Evolutionary conservation across 2,329 filamentous ascomycete species (phyloP), one percentile per base, ranked within the genome.

Genomic region (Diaporthe aspalathi): DNA sequence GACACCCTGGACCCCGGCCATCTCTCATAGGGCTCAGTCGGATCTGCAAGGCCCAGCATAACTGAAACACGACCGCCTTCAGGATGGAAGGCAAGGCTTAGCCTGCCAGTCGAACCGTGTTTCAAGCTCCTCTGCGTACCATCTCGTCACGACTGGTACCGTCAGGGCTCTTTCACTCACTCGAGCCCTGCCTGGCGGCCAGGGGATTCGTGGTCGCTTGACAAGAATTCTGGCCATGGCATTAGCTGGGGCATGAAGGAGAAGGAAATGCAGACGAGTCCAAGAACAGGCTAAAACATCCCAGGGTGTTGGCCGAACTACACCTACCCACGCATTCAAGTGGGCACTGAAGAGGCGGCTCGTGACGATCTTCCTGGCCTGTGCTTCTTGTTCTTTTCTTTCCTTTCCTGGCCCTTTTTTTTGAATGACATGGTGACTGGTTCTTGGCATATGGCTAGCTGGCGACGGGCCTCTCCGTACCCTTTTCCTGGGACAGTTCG

Each of bases 231-330:
- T 12, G 32, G 22, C 29, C 35, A 49, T 29, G 40, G 27, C 52
- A 14, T 11, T 38, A 29, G 66, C 38, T 68, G 52, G 40, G 53
- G 38, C 52, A 24, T 60, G 29, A n/a, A 20, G 27, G 24, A 38
- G 29, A n/a, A 20, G 24, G 22, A 38, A 27, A 45, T 20, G 40
- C 43, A 32, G n/a, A 45, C 20, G 38, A 57, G 66, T 47, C 52
- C 38, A 68, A 45, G 38, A 56, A 17, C 27, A 68, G 66, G 66
- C 66, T 68, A 68, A 68, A 68, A 68, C 66, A 60, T 68, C 53
- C 66, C 66, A 54, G 50, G 47, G 35, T 54, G 38, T 67, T 38
- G 32, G 38, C 38, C 14, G 35, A 35, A 50, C 16, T 49, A 47
- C 40, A 40, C 56, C 12, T 17, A 14, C 38, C 22, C 56, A 29